Evolutionary conservation across 2,329 filamentous ascomycete species (phyloP), one percentile per base, ranked within the genome.

Genomic region (Teratosphaeria nubilosa): DNA sequence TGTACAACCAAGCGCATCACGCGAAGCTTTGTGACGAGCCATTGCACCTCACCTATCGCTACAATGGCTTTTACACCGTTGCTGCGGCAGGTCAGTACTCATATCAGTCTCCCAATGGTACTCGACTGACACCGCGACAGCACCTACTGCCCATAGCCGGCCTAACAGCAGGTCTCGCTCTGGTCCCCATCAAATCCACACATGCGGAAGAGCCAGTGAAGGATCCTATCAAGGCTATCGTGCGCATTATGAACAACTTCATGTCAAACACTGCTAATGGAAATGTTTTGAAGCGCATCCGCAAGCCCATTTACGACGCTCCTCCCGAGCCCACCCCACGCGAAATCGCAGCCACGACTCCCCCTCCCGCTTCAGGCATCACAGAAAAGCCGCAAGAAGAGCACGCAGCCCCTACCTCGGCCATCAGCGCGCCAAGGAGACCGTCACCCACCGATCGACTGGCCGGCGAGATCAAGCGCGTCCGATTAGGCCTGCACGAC

Each of bases 371-470:
- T 48, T 69, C 69, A n/a, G 68, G 66, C 58, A 69, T 69, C 63
- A 67, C 69, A 57, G 57, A 68, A 31, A 66, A 67, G 56, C 66
- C 68, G 20, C 65, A 70, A 64, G 61, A 66, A 61, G 51, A 58
- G 48, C 31, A 55, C 60, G 60, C 69, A 52, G 73, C 73, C 60
- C 34, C 34, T 16, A 58, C 14, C 25, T 53, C 63, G 65, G 61
- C 67, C 57, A 14, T n/a, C 11, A n/a, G 9, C 20, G 64, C 63
- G 64, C 65, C 68, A 65, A 60, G 60, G 20, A 27, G 60, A 55
- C 89, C 90, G 14, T 50, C 91, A 24, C 91, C 91, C 14, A 97
- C 94, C 64, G 91, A 96, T 75, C 87, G 91, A 54, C 83, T 99
- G 41, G 90, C 94, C 59, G 81, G 80, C 34, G 86, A 96, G 72